These are phyloP conservation scores for Pseudonectria foliicola DNA, from an alignment of 2,329 filamentous ascomycete genomes.

Conservation along the genomic window DNA sequence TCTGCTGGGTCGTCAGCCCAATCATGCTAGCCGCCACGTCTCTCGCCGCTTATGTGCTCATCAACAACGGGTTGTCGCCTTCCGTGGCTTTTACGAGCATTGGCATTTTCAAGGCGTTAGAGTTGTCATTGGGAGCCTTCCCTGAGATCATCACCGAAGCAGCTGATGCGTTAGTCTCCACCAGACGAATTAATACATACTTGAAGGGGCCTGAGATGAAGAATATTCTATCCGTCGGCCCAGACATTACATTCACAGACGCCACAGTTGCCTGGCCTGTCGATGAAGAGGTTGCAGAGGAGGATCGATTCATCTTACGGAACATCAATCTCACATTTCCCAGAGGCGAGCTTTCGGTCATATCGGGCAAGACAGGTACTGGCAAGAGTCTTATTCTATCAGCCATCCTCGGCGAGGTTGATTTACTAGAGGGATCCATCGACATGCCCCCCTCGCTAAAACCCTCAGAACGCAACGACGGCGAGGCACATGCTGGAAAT, in stretches of 20 bases:
- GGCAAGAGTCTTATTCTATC: constrained; percentile 72
- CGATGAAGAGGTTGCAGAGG: constrained; percentile 49
- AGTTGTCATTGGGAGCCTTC: constrained; percentile 61
- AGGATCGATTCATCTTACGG: constrained; percentile 57
- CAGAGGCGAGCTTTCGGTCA: constrained; percentile 59
- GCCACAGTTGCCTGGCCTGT: constrained; percentile 70
- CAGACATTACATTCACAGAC: constrained; percentile 57
- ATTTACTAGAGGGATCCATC: constrained; percentile 57
- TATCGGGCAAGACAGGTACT: constrained; percentile 70
- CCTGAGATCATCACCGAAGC: constrained; percentile 66
- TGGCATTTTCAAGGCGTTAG: constrained; percentile 66
- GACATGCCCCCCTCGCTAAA: constrained; percentile 44
- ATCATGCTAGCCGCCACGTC: constrained; percentile 67
- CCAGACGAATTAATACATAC: constrained; percentile 65
- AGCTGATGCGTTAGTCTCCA: constrained; percentile 66
- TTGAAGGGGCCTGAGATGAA: constrained; percentile 59
- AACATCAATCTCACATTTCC: constrained; percentile 63
- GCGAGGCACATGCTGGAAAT: constrained; percentile 52
- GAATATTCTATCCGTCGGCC: constrained; percentile 44
- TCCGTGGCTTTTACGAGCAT: constrained; percentile 76
- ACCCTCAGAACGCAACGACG: constrained; percentile 50
- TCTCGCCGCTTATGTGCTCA: constrained; percentile 58
- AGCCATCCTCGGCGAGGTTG: constrained; percentile 68
- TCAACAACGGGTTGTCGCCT: constrained; percentile 57
- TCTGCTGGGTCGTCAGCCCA: constrained; percentile 67